Conservation (phyloP, 306 rosid species). For the Medicago lupulina region DNA sequence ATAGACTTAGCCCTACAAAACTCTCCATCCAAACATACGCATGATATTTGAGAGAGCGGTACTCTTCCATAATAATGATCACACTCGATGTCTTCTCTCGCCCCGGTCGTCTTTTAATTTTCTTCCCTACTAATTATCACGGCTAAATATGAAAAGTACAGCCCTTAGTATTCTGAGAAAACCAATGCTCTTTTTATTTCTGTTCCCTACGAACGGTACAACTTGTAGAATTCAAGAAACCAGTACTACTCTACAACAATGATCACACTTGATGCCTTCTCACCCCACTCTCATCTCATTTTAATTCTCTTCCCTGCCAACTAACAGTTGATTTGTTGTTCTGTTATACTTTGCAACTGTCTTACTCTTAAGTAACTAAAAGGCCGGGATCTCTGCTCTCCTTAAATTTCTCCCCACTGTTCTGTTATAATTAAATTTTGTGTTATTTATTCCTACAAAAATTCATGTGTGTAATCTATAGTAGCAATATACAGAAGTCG, state of each 20-base stretch:
- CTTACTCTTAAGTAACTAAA: neutral
- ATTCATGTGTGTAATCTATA: neutral
- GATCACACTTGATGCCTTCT: neutral
- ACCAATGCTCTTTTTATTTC: neutral
- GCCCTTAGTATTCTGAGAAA: neutral
- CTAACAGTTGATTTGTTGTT: neutral
- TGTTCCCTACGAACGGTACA: neutral
- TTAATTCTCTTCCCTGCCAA: neutral
- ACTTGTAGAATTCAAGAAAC: too few species aligned
- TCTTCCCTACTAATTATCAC: neutral
- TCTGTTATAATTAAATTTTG: neutral
- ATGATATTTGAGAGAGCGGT: neutral
- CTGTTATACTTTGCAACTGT: neutral
- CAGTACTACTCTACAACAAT: neutral
- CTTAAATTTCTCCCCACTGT: neutral
- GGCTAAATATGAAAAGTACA: neutral
- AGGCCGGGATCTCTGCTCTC: neutral
- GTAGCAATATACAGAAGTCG: constrained; percentile 10
- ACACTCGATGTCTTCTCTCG: neutral
- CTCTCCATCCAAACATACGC: neutral
- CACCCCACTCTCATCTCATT: neutral
- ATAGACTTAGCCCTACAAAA: neutral
- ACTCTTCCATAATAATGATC: neutral
- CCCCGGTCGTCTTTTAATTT: neutral
- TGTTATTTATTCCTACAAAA: constrained; percentile 6